These are phyloP conservation scores for Priceomyces haplophilus DNA, from an alignment of 805 yeast species.

Conservation along the genomic window DNA sequence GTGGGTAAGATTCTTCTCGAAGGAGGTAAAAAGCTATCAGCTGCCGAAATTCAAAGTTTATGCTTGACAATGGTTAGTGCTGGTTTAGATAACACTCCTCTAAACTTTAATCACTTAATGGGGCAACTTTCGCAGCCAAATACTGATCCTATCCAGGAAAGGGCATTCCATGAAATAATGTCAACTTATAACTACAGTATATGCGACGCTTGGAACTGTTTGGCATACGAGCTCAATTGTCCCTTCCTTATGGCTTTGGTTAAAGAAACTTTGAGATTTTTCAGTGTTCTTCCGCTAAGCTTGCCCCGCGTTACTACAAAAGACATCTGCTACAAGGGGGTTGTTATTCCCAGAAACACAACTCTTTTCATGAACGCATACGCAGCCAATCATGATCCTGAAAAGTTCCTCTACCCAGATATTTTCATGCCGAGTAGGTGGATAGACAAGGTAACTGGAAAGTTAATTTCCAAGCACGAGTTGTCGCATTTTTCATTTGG, in stretches of 20 bases:
- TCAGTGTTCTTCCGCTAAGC: conserved; percentile 64
- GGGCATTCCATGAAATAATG: conserved; percentile 42
- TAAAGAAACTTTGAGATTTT: conserved; percentile 59
- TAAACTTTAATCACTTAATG: conserved; percentile 57
- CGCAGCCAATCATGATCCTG: conserved; percentile 65
- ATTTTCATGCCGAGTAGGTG: conserved; percentile 54
- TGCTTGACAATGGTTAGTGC: conserved; percentile 79
- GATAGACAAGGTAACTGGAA: conserved; percentile 28
- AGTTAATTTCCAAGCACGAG: conserved; percentile 10
- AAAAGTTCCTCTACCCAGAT: conserved; percentile 41
- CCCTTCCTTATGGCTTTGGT: conserved; percentile 55
- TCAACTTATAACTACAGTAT: conserved; percentile 26
- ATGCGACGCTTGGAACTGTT: conserved; percentile 32
- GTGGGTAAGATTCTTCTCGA: conserved; percentile 20
- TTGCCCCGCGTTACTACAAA: conserved; percentile 62
- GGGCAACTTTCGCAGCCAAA: conserved; percentile 53
- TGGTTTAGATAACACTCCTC: conserved; percentile 70
- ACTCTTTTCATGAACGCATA: conserved; percentile 62
- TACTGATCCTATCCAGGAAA: conserved; percentile 12
- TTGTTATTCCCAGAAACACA: conserved; percentile 54
- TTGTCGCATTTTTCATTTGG: conserved; percentile 59
- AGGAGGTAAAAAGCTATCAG: conserved; percentile 16
- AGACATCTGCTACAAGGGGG: conserved; percentile 37
- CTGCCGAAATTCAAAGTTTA: conserved; percentile 50
- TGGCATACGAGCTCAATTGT: conserved; percentile 31